A percentile compares a stretch with the other conserved stretches of the same genome.
Conservation (phyloP, 169 alveolate species). For the Condylostoma magnum region DNA sequence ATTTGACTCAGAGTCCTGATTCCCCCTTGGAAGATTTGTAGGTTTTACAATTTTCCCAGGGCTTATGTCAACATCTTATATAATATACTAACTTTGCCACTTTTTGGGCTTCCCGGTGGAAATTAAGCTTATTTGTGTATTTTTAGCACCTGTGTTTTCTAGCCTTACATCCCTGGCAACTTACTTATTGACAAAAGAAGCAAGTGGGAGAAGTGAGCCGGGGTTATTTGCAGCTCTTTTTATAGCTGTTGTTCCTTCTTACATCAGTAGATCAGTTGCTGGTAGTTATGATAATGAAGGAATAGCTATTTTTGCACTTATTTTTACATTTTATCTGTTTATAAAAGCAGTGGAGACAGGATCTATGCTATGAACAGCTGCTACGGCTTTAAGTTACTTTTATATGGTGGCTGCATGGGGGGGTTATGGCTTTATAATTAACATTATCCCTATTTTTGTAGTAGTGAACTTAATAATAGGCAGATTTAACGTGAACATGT, state of each 20-base stretch:
- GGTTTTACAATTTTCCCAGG: constrained; percentile 99
- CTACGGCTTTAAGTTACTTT: constrained; percentile 69
- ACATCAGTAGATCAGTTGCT: constrained; percentile 89
- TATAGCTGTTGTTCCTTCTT: constrained; percentile 96
- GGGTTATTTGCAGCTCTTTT: constrained; percentile 95
- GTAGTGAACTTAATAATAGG: constrained; percentile 87
- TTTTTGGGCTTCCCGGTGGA: constrained; percentile 83
- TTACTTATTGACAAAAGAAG: constrained; percentile 88
- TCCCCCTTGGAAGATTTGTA: constrained; percentile 96
- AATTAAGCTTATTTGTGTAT: constrained; percentile 94
- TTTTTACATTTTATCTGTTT: constrained; percentile 91
- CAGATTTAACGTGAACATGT: constrained; percentile 81
- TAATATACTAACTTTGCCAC: constrained; percentile 63
- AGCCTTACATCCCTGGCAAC: constrained; percentile 92
- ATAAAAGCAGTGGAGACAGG: constrained; percentile 92
- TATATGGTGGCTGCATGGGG: constrained; percentile 98
- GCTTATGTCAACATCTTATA: constrained; percentile 92
- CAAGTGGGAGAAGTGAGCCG: constrained; percentile 89
- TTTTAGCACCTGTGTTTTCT: constrained; percentile 95
- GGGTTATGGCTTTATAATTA: constrained; percentile 96
- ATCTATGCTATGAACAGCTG: constrained; percentile 73
- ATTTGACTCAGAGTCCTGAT: constrained; percentile 96
- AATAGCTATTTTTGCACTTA: constrained; percentile 95
- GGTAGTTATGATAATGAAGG: constrained; percentile 98
- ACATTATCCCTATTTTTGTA: constrained; percentile 93